A percentile compares a stretch with the other conserved stretches of the same genome.
phyloP scores from a whole-genome alignment of 2,329 filamentous ascomycete species.

The Lachnellula arida region DNA sequence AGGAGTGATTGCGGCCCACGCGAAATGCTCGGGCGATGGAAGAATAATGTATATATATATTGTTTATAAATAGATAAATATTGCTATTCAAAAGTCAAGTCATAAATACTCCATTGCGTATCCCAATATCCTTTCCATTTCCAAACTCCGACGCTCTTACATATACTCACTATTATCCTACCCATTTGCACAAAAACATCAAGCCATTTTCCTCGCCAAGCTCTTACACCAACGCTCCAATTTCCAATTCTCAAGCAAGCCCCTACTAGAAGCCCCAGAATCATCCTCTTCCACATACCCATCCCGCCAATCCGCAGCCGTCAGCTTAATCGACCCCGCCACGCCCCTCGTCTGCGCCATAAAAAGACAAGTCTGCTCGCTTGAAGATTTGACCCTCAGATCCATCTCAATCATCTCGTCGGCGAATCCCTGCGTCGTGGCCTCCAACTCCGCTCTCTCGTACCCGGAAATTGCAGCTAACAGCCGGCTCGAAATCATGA shows the following conservation, averaged over 20 bases:
- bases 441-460: slow-evolving; percentile 25
- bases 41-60: no score
- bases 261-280: neutral
- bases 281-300: neutral
- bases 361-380: slow-evolving; percentile 15
- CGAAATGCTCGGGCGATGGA: no score
- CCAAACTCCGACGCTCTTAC: no score
- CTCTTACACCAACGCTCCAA: neutral
- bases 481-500: slow-evolving; percentile 22
- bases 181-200: neutral
- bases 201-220: neutral
- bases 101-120: no score
- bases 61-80: no score
- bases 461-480: slow-evolving; percentile 13
- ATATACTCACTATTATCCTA: neutral
- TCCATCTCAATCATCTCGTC: slow-evolving; percentile 30
- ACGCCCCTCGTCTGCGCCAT: slow-evolving; percentile 18
- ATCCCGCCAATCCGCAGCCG: neutral
- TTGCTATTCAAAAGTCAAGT: no score
- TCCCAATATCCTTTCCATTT: no score
- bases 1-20: no score
- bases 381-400: slow-evolving; percentile 14
- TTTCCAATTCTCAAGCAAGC: neutral
- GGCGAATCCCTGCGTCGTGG: slow-evolving; percentile 27
- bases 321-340: slow-evolving; percentile 5